Base-by-base conservation (phyloP, 257 asterid genomes). In the Orobanche coerulescens region DNA sequence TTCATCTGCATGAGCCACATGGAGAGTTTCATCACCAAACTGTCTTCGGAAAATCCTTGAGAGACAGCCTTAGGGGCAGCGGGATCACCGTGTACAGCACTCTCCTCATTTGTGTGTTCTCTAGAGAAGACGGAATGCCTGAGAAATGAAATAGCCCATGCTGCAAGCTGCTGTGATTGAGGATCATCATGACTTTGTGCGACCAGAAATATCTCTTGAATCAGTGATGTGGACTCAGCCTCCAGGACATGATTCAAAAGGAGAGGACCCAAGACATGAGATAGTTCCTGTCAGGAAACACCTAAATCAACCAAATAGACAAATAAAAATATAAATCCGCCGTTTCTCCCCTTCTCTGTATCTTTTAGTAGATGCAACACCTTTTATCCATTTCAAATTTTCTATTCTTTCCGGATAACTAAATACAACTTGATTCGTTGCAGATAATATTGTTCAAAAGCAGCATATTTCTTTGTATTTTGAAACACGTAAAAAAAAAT, bases 101-200 rank as follows among this genome's bases (percentile, higher is more conserved):
- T 69, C 65, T 68, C 82, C 74, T 78, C 85, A 58, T 70, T 74
- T 46, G 67, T 55, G 68, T 4, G 73, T 65, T 72, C 81, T 60
- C 72, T 69, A 67, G 81, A 71, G 71, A 85, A 80, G 46, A 86
- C 34, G 47, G 62, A 79, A 75, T 93, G 95, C 75, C 94, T 66
- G 53, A 93, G 97, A 79, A 82, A 84, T 22, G 95, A 86, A 70
- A 86, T 56, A 62, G 95, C 81, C 98, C 98, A 89, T 49, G 98
- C 86, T 40, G 95, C 98, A 78, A 75, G 72, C 62, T 89, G 84
- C 75, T 80, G 94, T 59, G 82, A 69, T 48, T 73, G 86, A 61
- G 80, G 82, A 66, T 85, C 93, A 74, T 77, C 80, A 70, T 91
- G 74, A 69, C 71, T 85, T 76, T 86, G 89, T 11, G 95, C 90